Conservation (phyloP, 2,329 filamentous ascomycete species). For the Rhinocladiella similis region DNA sequence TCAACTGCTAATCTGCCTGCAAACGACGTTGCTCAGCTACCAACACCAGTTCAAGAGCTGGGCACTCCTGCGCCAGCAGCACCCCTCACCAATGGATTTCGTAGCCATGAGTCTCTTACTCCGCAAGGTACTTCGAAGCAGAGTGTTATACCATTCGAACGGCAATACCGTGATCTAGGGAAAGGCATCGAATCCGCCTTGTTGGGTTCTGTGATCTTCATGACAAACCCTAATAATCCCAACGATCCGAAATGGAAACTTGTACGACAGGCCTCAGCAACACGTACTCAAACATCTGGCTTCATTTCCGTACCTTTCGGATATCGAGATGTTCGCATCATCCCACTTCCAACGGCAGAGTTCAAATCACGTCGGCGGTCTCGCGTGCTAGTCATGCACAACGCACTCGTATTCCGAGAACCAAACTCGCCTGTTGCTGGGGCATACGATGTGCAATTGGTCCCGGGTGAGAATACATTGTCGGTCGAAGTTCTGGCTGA, state of each 20-base stretch:
- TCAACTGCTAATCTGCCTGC: conserved; percentile 14
- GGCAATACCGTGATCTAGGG: conserved; percentile 42
- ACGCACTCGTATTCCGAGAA: conserved; percentile 19
- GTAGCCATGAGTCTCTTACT: conserved; percentile 5
- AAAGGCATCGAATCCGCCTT: conserved; percentile 63
- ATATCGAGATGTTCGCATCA: conserved; percentile 71
- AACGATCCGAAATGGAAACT: conserved; percentile 63
- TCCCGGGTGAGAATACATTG: conserved; percentile 72
- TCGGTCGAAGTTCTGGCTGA: conserved; percentile 76
- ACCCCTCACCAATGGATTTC: conserved; percentile 21
- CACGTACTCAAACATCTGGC: conserved; percentile 68
- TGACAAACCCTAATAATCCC: conserved; percentile 63
- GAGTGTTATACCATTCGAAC: conserved; percentile 42
- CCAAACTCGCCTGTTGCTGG: conserved; percentile 53
- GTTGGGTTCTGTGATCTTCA: conserved; percentile 65
- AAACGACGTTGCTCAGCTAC: conserved; percentile 11
- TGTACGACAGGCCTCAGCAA: conserved; percentile 64
- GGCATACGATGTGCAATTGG: conserved; percentile 73
- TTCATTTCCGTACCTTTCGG: conserved; percentile 65
- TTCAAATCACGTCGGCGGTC: conserved; percentile 18
- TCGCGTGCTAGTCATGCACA: conserved; percentile 24
- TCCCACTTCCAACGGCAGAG: conserved; percentile 20
- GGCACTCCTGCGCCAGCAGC: conserved; percentile 9
- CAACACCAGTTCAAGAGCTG: conserved; percentile 22
- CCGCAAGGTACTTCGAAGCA: conserved; percentile 26